Percentiles rank a stretch among this genome's conserved stretches.
phyloP scores from a whole-genome alignment of 192 early-diverging fungal genomes.

The Diversispora epigaea region DNA sequence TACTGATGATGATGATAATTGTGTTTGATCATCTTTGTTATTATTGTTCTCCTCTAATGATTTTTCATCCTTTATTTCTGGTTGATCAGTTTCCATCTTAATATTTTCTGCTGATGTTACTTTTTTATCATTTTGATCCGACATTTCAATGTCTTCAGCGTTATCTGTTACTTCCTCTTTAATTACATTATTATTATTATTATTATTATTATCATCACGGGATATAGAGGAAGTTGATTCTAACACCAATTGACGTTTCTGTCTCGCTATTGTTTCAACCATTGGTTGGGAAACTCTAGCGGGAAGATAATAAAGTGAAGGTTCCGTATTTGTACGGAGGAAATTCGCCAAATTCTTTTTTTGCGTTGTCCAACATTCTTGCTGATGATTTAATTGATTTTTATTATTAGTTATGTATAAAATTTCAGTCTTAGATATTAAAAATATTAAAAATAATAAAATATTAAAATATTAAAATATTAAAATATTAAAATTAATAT shows the following conservation, averaged over 20 bases:
- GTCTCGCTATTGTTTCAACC: slow-evolving; percentile 23
- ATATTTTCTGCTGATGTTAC: not conserved
- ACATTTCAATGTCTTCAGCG: not conserved
- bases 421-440: too few relatives aligned
- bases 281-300: slow-evolving; percentile 24
- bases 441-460: too few relatives aligned
- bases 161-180: not conserved
- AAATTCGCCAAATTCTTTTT: slow-evolving; percentile 36
- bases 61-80: not conserved
- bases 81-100: not conserved
- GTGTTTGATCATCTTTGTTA: not conserved
- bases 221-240: slow-evolving; percentile 3
- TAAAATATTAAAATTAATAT: not conserved
- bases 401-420: too few relatives aligned
- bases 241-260: slow-evolving; percentile 31
- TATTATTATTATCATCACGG: not conserved
- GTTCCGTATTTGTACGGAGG: slow-evolving; percentile 35
- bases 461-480: not conserved
- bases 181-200: not conserved
- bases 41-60: not conserved
- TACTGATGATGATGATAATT: not conserved
- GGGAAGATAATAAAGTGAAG: slow-evolving; percentile 39
- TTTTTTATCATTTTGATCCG: not conserved
- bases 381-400: too few relatives aligned
- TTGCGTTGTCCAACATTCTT: slow-evolving; percentile 32